phyloP scores from a whole-genome alignment of 1,139 yeast species.

The Hemisphaericaspora xylanilytica region DNA sequence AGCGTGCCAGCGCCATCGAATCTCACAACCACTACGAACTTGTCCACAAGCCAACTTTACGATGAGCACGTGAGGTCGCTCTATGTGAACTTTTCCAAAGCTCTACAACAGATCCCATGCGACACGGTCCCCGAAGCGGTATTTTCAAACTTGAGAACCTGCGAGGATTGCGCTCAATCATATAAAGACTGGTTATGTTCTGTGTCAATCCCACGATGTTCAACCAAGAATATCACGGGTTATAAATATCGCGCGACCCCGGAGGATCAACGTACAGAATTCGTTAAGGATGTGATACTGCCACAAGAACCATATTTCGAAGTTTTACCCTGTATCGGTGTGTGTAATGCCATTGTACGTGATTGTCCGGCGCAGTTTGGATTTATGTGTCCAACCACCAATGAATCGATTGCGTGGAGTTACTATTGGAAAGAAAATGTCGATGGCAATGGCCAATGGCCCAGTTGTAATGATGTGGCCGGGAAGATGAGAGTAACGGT shows the following conservation, averaged over 20 bases:
- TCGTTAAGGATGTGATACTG: slow-evolving; percentile 51
- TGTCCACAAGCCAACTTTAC: too few relatives aligned
- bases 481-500: too few relatives aligned
- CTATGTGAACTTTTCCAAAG: slow-evolving; percentile 68
- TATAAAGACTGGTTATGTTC: slow-evolving; percentile 91
- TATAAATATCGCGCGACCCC: slow-evolving; percentile 47
- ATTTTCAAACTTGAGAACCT: slow-evolving; percentile 71
- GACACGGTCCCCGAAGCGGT: slow-evolving; percentile 66
- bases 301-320: slow-evolving; percentile 73
- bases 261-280: slow-evolving; percentile 56
- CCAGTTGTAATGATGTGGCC: slow-evolving; percentile 54
- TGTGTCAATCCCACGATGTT: slow-evolving; percentile 86
- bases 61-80: slow-evolving; percentile 59
- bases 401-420: slow-evolving; percentile 37
- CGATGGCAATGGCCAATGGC: slow-evolving; percentile 21
- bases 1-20: slow-evolving; percentile 69
- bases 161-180: slow-evolving; percentile 68
- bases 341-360: slow-evolving; percentile 74
- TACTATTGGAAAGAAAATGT: slow-evolving; percentile 43
- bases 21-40: slow-evolving; percentile 20
- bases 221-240: slow-evolving; percentile 46
- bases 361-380: slow-evolving; percentile 80
- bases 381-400: slow-evolving; percentile 64
- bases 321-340: slow-evolving; percentile 79
- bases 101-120: slow-evolving; percentile 76